phyloP scores from a whole-genome alignment of 257 asterid genomes.

The Scutellaria barbata region DNA sequence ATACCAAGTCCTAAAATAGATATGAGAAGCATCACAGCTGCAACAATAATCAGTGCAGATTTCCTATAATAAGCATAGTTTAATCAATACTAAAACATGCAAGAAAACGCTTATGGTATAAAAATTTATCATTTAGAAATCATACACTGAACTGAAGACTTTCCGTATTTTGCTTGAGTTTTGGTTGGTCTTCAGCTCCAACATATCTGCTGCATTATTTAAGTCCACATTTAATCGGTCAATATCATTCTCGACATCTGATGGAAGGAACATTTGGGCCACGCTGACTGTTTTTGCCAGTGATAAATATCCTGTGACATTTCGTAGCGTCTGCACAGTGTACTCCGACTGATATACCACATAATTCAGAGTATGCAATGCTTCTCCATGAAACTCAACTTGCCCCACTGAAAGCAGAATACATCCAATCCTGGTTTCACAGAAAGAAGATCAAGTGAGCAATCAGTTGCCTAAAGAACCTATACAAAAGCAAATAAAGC shows the following conservation, averaged over 20 bases:
- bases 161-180: slow-evolving; percentile 65
- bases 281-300: slow-evolving; percentile 86
- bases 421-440: slow-evolving; percentile 76
- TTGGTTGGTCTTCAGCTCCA: slow-evolving; percentile 71
- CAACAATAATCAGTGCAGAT: slow-evolving; percentile 69
- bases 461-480: neutral
- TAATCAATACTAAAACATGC: slow-evolving; percentile 21
- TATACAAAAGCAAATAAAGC: slow-evolving; percentile 1
- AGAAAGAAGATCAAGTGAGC: slow-evolving; percentile 20
- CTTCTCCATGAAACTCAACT: slow-evolving; percentile 76
- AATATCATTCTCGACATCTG: slow-evolving; percentile 71
- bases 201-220: slow-evolving; percentile 68
- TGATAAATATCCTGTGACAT: slow-evolving; percentile 74
- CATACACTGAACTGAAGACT: slow-evolving; percentile 82
- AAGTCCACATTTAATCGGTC: slow-evolving; percentile 72
- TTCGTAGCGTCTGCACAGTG: slow-evolving; percentile 82
- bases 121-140: slow-evolving; percentile 17
- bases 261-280: slow-evolving; percentile 88
- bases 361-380: slow-evolving; percentile 68
- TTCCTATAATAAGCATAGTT: slow-evolving; percentile 55
- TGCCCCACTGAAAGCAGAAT: slow-evolving; percentile 94
- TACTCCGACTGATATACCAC: slow-evolving; percentile 96
- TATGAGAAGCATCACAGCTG: slow-evolving; percentile 78
- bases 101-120: neutral
- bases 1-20: slow-evolving; percentile 90